phyloP scores from a whole-genome alignment of 352 stramenopile species.

The Saprolegnia diclina region DNA sequence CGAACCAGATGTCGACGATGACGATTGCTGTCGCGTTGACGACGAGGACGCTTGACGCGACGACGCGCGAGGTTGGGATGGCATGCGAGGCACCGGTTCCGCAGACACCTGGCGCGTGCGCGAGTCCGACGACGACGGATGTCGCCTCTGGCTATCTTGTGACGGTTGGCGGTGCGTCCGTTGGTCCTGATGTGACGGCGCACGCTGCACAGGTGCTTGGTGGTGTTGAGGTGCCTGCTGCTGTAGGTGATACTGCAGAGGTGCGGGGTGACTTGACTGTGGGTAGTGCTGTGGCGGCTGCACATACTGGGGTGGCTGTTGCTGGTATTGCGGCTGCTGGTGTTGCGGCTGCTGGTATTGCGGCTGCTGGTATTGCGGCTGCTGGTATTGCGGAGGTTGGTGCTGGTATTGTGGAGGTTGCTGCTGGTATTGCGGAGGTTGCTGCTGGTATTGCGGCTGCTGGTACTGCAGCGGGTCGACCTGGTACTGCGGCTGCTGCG shows the following conservation, averaged over 20 bases:
- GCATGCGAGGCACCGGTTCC: background rate
- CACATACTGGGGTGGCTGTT: background rate
- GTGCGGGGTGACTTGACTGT: too few species aligned
- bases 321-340: background rate
- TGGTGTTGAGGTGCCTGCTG: too few species aligned
- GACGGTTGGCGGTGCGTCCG: background rate
- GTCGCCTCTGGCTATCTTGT: background rate
- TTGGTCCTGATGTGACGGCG: too few species aligned
- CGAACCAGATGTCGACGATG: background rate
- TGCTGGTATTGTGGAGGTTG: constrained; percentile 3
- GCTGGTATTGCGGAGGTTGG: background rate
- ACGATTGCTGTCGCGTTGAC: background rate
- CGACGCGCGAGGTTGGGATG: too few species aligned
- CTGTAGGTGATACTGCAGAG: too few species aligned
- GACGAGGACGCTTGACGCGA: background rate
- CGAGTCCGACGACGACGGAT: background rate
- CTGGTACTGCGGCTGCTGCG: background rate
- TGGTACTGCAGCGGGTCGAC: background rate
- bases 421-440: background rate
- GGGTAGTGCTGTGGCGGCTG: too few species aligned
- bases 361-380: background rate
- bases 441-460: background rate
- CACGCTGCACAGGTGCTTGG: too few species aligned
- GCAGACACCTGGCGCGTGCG: background rate
- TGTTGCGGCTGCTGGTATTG: constrained; percentile 8